These are phyloP conservation scores for Diplodia scrobiculata DNA, from an alignment of 2,329 filamentous ascomycete genomes.

Conservation along the genomic window DNA sequence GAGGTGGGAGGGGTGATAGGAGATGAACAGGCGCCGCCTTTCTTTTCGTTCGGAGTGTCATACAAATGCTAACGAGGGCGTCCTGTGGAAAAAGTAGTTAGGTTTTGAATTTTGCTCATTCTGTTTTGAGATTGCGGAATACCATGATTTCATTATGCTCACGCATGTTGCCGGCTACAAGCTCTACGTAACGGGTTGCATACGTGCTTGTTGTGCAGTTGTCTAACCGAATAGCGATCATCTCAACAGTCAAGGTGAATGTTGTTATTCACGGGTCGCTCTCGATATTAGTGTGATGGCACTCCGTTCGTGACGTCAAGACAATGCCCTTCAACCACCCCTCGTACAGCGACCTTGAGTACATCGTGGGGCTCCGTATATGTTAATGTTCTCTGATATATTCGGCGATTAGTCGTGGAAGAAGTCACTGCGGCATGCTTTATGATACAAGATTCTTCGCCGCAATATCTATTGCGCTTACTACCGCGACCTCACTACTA, in stretches of 20 bases:
- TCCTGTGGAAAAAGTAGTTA: conserved; percentile 12
- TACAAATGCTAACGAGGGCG: background rate
- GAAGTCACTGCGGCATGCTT: conserved; percentile 19
- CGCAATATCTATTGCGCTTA: conserved; percentile 24
- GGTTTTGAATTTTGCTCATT: background rate
- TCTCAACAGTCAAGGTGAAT: background rate
- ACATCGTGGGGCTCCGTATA: background rate
- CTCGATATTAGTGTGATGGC: background rate
- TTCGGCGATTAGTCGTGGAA: background rate
- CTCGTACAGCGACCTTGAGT: background rate
- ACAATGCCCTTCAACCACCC: background rate
- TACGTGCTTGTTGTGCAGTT: background rate
- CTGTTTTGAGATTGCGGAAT: conserved; percentile 14
- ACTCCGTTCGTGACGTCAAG: background rate
- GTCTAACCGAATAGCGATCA: background rate
- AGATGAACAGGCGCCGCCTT: conserved; percentile 5
- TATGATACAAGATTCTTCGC: conserved; percentile 24
- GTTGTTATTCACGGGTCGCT: background rate
- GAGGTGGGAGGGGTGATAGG: conserved; percentile 23
- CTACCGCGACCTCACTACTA: conserved; percentile 14
- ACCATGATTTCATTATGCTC: conserved; percentile 14
- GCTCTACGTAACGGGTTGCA: background rate
- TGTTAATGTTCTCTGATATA: background rate
- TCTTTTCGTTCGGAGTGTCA: background rate
- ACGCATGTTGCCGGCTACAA: background rate